Evolutionary conservation across 345 rosid genomes (phyloP), one percentile per base, ranked within the genome.

Genomic region (Firmiana major): DNA sequence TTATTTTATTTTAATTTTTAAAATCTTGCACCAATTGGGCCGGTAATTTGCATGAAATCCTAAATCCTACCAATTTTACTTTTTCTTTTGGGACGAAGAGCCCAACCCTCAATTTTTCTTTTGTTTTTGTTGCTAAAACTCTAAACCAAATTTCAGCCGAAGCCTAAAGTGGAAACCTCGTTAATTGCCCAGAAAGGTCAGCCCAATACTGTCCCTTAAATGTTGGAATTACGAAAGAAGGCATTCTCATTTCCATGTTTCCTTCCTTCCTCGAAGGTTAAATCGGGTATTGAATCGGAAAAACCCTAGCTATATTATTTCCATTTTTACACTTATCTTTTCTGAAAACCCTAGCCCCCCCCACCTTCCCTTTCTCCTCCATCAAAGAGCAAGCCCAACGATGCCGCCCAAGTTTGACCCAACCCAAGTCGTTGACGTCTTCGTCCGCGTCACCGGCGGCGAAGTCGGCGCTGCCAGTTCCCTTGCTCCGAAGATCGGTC

Each of bases 371-470:
- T 22, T n/a, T 60, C 13, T 36, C 8, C 17, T 53, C 19, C 19
- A 15, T n/a, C 75, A n/a, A 6, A 60, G 64, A 26, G 38, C 64
- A 60, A 60, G 64, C 38, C 38, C 38, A 67, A 12, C 77, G 80
- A 84, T 89, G 93, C 93, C 93, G 85, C 93, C 93, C 80, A 89
- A 89, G 77, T 86, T 89, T 82, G 93, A 89, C 69, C 91, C 90
- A 9, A 31, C 81, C n/a, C 90, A 88, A 76, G 90, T 88, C 51
- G 90, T 89, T 38, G 93, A 89, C 66, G 93, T 89, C 10, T 89
- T 75, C 82, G 91, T 89, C 53, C 89, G 93, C 21, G 91, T 88
- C 55, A 89, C 93, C 78, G 93, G 93, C 66, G 92, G 90, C 7
- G 92, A 89, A 76, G 92, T 89, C 5, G 92, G 92, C 12, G 92